Percentiles rank a stretch among this genome's conserved stretches.
Evolutionary conservation across 768 basidiomycete species (phyloP).

Genomic region (Amanita jacksonii): DNA sequence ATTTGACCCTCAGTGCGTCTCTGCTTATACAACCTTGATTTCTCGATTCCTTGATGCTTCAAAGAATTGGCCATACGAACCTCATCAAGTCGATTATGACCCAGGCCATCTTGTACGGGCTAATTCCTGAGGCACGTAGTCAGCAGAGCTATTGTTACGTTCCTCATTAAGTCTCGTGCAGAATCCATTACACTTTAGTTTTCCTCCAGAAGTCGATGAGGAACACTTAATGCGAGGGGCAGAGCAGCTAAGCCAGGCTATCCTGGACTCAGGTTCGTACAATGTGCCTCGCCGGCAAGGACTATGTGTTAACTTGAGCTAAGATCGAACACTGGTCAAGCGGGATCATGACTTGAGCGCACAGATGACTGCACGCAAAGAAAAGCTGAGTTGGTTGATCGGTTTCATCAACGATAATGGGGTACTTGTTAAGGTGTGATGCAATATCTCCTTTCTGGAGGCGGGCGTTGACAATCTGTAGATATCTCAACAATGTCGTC

Average conservation of each 20-base stretch:
- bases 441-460: neutral
- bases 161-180: slow-evolving; percentile 16
- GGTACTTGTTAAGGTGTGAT: slow-evolving; percentile 58
- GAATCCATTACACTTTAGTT: slow-evolving; percentile 75
- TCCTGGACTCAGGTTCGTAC: slow-evolving; percentile 59
- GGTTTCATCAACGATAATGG: slow-evolving; percentile 84
- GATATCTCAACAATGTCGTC: slow-evolving; percentile 76
- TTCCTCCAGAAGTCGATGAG: slow-evolving; percentile 71
- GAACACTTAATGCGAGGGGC: slow-evolving; percentile 75
- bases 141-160: neutral
- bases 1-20: slow-evolving; percentile 56
- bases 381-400: slow-evolving; percentile 77
- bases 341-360: slow-evolving; percentile 73
- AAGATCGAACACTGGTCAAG: slow-evolving; percentile 59
- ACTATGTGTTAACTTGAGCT: neutral
- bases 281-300: slow-evolving; percentile 5
- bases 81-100: slow-evolving; percentile 75
- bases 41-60: slow-evolving; percentile 1
- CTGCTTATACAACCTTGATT: neutral
- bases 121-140: slow-evolving; percentile 44
- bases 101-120: slow-evolving; percentile 74
- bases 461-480: slow-evolving; percentile 18
- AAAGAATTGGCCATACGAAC: slow-evolving; percentile 52
- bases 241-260: slow-evolving; percentile 60
- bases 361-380: slow-evolving; percentile 67